Percentiles rank a stretch among this genome's conserved stretches.
Evolutionary conservation across 2,329 filamentous ascomycete genomes (phyloP).

Genomic region (Sporothrix curviconia): DNA sequence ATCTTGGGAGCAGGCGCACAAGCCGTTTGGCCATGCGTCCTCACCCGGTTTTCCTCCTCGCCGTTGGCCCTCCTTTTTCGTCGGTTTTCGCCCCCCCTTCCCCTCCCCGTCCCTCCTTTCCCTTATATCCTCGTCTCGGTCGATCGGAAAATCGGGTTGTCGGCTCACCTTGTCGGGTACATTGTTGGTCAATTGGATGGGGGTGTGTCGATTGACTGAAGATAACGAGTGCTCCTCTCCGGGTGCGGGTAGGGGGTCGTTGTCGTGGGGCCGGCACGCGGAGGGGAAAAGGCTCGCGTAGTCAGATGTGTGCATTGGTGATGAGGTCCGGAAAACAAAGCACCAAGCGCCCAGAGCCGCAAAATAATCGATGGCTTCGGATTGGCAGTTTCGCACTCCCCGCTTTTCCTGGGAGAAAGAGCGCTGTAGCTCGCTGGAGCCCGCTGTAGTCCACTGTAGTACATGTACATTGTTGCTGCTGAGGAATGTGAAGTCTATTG

Average conservation of each 20-base stretch:
- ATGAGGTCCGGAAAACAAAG: slow-evolving; percentile 2
- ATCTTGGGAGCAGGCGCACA: too few species aligned
- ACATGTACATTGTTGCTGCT: too few species aligned
- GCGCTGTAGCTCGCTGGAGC: neutral
- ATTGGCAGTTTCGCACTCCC: slow-evolving; percentile 15
- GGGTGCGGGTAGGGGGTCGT: slow-evolving; percentile 5
- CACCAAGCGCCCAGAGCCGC: neutral
- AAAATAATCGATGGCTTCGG: slow-evolving; percentile 18
- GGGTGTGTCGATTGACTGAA: neutral
- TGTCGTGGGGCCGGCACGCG: too few species aligned
- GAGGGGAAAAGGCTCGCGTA: too few species aligned
- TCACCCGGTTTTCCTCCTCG: neutral
- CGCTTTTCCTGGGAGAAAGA: neutral
- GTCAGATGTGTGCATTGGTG: slow-evolving; percentile 2
- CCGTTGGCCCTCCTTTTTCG: neutral
- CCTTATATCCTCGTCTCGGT: neutral
- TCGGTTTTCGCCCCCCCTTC: neutral
- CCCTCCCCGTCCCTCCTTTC: neutral
- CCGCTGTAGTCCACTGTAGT: neutral
- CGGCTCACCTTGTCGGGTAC: slow-evolving; percentile 31
- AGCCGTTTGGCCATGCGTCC: neutral
- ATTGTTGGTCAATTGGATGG: slow-evolving; percentile 24
- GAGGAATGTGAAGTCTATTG: neutral
- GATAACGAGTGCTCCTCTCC: too few species aligned
- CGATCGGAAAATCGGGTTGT: neutral